phyloP scores from a whole-genome alignment of 2,329 filamentous ascomycete species.

The Nothomitra cinnamomea region DNA sequence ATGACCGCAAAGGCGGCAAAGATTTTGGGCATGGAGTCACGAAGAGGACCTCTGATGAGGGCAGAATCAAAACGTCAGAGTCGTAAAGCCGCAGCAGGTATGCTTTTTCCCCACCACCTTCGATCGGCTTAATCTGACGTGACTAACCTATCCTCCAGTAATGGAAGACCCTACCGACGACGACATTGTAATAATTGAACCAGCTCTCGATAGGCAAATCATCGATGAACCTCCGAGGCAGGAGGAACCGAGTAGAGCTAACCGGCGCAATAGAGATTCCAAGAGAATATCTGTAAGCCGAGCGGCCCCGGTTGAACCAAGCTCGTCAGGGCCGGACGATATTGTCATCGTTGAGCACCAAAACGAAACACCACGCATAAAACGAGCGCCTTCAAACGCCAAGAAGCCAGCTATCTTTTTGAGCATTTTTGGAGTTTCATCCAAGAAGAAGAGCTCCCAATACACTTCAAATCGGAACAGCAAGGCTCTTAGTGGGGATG shows the following conservation, averaged over 20 bases:
- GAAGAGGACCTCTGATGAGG: slow-evolving; percentile 32
- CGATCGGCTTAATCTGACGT: slow-evolving; percentile 1
- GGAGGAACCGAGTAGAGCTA: not conserved
- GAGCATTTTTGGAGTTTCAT: slow-evolving; percentile 27
- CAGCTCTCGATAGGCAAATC: slow-evolving; percentile 21
- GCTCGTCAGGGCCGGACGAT: slow-evolving; percentile 23
- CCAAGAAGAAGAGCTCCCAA: slow-evolving; percentile 3
- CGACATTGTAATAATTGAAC: slow-evolving; percentile 41
- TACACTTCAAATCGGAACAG: not conserved
- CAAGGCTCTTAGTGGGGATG: slow-evolving; percentile 2
- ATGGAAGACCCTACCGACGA: slow-evolving; percentile 36
- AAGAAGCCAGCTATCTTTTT: slow-evolving; percentile 44
- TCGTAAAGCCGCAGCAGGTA: slow-evolving; percentile 19
- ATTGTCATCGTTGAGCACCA: slow-evolving; percentile 34
- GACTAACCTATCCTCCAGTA: slow-evolving; percentile 1
- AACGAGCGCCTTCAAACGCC: slow-evolving; percentile 33
- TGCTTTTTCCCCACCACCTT: slow-evolving; percentile 14
- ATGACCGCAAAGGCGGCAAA: slow-evolving; percentile 64
- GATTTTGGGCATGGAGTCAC: slow-evolving; percentile 44
- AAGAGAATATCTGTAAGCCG: not conserved
- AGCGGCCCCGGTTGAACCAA: not conserved
- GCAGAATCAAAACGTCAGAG: slow-evolving; percentile 30
- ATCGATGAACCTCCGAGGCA: not conserved
- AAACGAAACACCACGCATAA: slow-evolving; percentile 15
- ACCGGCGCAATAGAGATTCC: not conserved